Evolutionary conservation across 2,329 filamentous ascomycete species (phyloP), one percentile per base, ranked within the genome.

Genomic region (Diaporthe eres): DNA sequence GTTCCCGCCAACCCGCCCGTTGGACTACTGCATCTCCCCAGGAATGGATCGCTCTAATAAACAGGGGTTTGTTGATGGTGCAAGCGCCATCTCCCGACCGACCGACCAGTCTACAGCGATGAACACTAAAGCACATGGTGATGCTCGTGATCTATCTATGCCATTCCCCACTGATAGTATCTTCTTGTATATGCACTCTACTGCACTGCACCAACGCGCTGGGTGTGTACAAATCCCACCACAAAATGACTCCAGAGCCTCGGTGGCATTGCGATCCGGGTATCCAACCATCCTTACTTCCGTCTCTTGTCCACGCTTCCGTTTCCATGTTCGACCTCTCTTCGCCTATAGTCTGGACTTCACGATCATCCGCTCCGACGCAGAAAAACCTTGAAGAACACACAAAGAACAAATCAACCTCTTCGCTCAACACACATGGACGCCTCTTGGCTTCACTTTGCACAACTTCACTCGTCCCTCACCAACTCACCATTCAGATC

Each of bases 401-500:
- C 51, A 74, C 42, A 58, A 44, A 68, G 25, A 67, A 60, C 61
- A 58, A 68, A 74, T 58, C 60, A 67, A 47, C 71, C 34, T 74
- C 31, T 47, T 28, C 61, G 31, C 55, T 51, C 53, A 3, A 60
- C 58, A 31, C 4, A n/a, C 4, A n/a, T 13, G 49, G 2, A 15
- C 19, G 51, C 58, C 19, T 39, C 34, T n/a, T 17, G 19, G 39
- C 58, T 31, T 31, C 13, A 10, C 31, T 39, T 15, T 4, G 9
- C 31, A 7, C 7, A 12, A 4, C 22, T 39, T 37, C n/a, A 55
- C 65, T 65, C 49, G 47, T 55, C 58, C 47, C 17, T 73, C 25
- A 60, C 58, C 73, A 72, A 65, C 58, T 72, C 73, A 42, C 73
- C 72, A 51, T 61, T 71, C 57, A 76, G 51, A 70, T 78, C 53